Evolutionary conservation across 805 yeast genomes (phyloP).

Genomic region (Cyberlindnera mycetangii): DNA sequence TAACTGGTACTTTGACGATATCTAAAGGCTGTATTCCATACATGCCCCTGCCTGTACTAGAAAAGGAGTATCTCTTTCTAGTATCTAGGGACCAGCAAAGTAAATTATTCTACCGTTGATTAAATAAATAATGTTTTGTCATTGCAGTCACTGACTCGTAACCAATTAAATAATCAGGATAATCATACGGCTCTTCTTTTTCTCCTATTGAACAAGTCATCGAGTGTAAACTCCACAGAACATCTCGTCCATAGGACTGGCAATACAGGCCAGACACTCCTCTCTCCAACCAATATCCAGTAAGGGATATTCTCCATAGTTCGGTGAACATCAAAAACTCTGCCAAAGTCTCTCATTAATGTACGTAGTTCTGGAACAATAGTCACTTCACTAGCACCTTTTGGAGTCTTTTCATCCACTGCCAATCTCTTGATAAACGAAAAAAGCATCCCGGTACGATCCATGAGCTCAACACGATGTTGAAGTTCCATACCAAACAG

Average conservation of each 20-base stretch:
- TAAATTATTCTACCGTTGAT: constrained; percentile 38
- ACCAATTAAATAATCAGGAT: too few relatives aligned
- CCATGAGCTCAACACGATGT: constrained; percentile 78
- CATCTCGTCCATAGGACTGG: constrained; percentile 86
- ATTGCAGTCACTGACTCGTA: not conserved
- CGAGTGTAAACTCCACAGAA: constrained; percentile 84
- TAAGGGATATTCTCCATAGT: constrained; percentile 84
- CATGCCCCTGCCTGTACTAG: constrained; percentile 34
- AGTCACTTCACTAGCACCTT: constrained; percentile 77
- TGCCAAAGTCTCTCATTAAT: constrained; percentile 34
- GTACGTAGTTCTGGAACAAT: constrained; percentile 85
- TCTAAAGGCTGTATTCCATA: constrained; percentile 44
- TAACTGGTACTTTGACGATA: constrained; percentile 68
- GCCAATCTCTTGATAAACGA: constrained; percentile 70
- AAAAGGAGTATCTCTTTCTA: constrained; percentile 62
- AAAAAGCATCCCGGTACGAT: constrained; percentile 72
- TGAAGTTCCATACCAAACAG: constrained; percentile 65
- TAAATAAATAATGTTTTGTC: not conserved
- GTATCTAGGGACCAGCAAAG: constrained; percentile 50
- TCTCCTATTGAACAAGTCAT: constrained; percentile 51
- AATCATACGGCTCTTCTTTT: constrained; percentile 6
- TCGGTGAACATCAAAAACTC: constrained; percentile 54
- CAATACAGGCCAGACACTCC: constrained; percentile 89
- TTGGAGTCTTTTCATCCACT: constrained; percentile 84
- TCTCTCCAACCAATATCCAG: constrained; percentile 89